Evolutionary conservation across 495 filamentous ascomycete species (phyloP).

Genomic region (Hypomontagnella submonticulosa): DNA sequence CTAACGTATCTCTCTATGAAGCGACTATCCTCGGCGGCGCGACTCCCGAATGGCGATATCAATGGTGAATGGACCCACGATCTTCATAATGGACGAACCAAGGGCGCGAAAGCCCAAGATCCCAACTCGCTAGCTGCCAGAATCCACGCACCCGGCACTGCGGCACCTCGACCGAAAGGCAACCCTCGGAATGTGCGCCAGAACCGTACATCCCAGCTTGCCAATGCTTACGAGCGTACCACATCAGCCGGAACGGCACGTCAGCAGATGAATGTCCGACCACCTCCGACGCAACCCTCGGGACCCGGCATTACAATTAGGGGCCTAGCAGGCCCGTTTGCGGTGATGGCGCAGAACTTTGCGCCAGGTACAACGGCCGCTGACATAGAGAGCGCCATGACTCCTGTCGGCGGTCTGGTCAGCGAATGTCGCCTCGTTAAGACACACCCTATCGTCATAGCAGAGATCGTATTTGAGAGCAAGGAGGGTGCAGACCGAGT

Average conservation of each 20-base stretch:
- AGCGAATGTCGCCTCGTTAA: constrained; percentile 76
- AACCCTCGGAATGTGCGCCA: constrained; percentile 40
- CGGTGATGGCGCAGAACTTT: constrained; percentile 90
- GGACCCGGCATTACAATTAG: constrained; percentile 75
- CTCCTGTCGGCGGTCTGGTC: constrained; percentile 75
- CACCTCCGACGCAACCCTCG: constrained; percentile 44
- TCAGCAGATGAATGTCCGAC: constrained; percentile 50
- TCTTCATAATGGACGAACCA: constrained; percentile 53
- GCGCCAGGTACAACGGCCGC: constrained; percentile 92
- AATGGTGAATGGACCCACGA: constrained; percentile 70
- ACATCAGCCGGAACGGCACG: constrained; percentile 45
- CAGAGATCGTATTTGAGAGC: constrained; percentile 83
- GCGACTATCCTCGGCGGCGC: constrained; percentile 52
- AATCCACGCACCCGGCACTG: constrained; percentile 54
- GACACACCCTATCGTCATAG: constrained; percentile 79
- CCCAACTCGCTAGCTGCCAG: constrained; percentile 57
- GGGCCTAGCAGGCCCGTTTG: constrained; percentile 81
- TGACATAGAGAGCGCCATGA: constrained; percentile 90
- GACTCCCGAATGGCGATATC: constrained; percentile 56
- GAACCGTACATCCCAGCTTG: constrained; percentile 41
- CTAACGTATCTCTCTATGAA: constrained; percentile 28
- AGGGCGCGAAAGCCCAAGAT: constrained; percentile 47
- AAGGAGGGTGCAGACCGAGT: constrained; percentile 82
- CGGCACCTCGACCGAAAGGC: constrained; percentile 31
- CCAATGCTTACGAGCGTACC: constrained; percentile 39